These are phyloP conservation scores for Linderina pennispora DNA, from an alignment of 192 early-diverging fungal species.

Conservation along the genomic window DNA sequence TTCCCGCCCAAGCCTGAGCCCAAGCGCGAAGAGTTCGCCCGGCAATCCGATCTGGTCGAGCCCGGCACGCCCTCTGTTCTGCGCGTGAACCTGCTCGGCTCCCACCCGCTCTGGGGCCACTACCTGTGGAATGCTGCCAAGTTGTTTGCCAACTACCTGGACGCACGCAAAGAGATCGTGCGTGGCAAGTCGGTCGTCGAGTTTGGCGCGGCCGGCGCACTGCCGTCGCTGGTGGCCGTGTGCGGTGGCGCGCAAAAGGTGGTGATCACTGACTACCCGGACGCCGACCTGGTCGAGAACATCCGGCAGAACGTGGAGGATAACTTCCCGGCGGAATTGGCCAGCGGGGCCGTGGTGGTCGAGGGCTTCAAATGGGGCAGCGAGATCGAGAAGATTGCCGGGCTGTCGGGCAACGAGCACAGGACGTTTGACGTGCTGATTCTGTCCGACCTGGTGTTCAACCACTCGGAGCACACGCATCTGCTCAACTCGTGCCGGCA, in stretches of 20 bases:
- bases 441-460: conserved; percentile 80
- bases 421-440: conserved; percentile 72
- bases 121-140: conserved; percentile 89
- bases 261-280: conserved; percentile 46
- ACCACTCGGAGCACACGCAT: conserved; percentile 78
- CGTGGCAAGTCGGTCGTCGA: conserved; percentile 65
- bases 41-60: conserved; percentile 29
- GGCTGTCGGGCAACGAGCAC: background rate
- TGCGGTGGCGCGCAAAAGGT: conserved; percentile 67
- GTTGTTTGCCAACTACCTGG: conserved; percentile 72
- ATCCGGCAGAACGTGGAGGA: conserved; percentile 63
- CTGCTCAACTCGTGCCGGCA: conserved; percentile 64
- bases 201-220: conserved; percentile 76
- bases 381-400: conserved; percentile 25
- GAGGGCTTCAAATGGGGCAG: conserved; percentile 39
- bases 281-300: conserved; percentile 67
- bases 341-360: conserved; percentile 13
- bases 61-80: conserved; percentile 14
- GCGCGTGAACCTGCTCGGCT: conserved; percentile 57
- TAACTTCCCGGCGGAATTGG: conserved; percentile 50
- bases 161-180: conserved; percentile 56
- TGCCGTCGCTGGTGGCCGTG: conserved; percentile 68
- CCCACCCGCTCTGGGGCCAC: conserved; percentile 82
- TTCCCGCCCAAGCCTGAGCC: conserved; percentile 49
- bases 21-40: conserved; percentile 51